Conservation (phyloP, 306 rosid genomes). For the Canavalia ensiformis region DNA sequence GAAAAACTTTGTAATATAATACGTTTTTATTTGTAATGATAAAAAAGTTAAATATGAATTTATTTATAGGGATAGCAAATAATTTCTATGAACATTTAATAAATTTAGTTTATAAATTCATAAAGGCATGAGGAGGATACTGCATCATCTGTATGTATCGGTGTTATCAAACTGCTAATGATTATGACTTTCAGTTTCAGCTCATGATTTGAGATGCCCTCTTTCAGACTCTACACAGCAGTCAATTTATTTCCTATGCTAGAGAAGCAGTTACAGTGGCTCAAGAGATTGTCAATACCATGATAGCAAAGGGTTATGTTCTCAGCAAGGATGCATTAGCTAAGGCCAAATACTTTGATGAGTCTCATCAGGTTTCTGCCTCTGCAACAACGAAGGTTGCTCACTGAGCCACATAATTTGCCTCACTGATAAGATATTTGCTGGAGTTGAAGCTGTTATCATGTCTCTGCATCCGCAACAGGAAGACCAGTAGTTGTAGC, state of each 20-base stretch:
- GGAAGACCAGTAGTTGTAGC: constrained; percentile 72
- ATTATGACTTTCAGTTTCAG: no score
- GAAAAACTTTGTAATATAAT: no score
- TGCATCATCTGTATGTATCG: no score
- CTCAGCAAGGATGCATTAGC: no score
- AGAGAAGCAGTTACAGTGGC: constrained; percentile 77
- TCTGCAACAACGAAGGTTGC: constrained; percentile 74
- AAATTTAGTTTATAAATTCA: no score
- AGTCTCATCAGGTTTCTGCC: constrained; percentile 74
- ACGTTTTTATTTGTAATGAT: no score
- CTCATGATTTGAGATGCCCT: no score
- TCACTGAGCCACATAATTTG: constrained; percentile 72
- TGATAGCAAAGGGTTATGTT: constrained; percentile 62
- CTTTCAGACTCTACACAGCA: constrained; percentile 21
- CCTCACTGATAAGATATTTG: constrained; percentile 66
- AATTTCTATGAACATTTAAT: no score
- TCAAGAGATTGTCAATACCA: constrained; percentile 80
- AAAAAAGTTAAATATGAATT: no score
- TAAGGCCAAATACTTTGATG: constrained; percentile 70
- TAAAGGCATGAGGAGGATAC: no score
- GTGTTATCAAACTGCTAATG: no score
- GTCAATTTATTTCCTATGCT: constrained; percentile 65
- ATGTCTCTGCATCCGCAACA: constrained; percentile 70
- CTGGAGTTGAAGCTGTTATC: constrained; percentile 66
- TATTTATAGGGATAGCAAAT: no score